These are phyloP conservation scores for Annulohypoxylon bovei DNA, from an alignment of 495 filamentous ascomycete species.

Conservation along the genomic window DNA sequence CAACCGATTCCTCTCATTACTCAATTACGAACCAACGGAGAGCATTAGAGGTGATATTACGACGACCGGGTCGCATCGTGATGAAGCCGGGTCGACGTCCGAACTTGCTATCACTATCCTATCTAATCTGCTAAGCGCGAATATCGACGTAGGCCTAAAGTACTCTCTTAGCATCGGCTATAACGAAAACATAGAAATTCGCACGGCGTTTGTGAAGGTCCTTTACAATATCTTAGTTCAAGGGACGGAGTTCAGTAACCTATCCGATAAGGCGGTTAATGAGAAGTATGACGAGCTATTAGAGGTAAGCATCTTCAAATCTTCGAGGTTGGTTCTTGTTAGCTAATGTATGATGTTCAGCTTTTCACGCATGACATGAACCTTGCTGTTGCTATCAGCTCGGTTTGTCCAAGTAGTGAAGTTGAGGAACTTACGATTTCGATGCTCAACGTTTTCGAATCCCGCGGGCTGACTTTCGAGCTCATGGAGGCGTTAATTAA, in stretches of 20 bases:
- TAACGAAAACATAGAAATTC: conserved; percentile 71
- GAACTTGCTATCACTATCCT: conserved; percentile 71
- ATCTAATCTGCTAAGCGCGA: conserved; percentile 72
- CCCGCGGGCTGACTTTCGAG: conserved; percentile 66
- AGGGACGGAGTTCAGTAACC: conserved; percentile 72
- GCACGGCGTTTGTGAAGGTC: conserved; percentile 73
- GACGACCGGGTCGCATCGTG: conserved; percentile 42
- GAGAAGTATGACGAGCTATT: conserved; percentile 71
- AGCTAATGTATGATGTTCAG: conserved; percentile 42
- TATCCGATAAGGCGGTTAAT: conserved; percentile 69
- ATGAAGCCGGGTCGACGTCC: conserved; percentile 60
- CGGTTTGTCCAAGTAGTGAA: conserved; percentile 70
- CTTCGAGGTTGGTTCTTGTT: background rate
- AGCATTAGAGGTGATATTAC: conserved; percentile 48
- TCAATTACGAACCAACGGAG: conserved; percentile 64
- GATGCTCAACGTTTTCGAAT: conserved; percentile 72
- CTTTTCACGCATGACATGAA: conserved; percentile 67
- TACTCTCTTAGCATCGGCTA: conserved; percentile 72
- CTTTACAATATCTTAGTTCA: conserved; percentile 73
- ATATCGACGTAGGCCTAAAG: conserved; percentile 74
- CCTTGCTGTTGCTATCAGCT: conserved; percentile 68
- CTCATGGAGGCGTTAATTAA: conserved; percentile 71
- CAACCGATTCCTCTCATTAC: conserved; percentile 67
- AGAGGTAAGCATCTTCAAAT: conserved; percentile 53
- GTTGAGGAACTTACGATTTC: conserved; percentile 73